phyloP scores from a whole-genome alignment of 441 rosid genomes.

The Jatropha podagrica region DNA sequence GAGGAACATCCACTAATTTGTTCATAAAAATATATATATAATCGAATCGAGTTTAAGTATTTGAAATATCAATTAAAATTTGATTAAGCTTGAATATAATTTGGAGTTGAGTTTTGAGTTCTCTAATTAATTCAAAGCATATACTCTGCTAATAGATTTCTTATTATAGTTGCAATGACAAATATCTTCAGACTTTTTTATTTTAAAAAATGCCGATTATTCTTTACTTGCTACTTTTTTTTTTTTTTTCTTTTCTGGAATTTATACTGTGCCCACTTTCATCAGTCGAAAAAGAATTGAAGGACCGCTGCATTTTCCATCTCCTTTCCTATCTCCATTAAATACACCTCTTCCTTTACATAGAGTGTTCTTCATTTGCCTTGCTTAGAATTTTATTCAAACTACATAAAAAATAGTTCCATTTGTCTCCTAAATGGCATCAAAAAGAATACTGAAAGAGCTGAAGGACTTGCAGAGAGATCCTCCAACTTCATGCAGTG shows the following conservation, averaged over 20 bases:
- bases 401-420: background rate
- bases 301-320: conserved; percentile 22
- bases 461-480: conserved; percentile 76
- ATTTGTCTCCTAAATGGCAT: conserved; percentile 47
- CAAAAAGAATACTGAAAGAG: conserved; percentile 80
- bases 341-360: conserved; percentile 34
- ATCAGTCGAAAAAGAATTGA: conserved; percentile 31
- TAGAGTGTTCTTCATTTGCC: conserved; percentile 14
- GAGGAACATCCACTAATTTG: background rate
- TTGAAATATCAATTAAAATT: too few relatives aligned
- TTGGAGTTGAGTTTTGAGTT: too few relatives aligned
- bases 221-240: conserved; percentile 15
- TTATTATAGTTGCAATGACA: background rate
- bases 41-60: too few relatives aligned
- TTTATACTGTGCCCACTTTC: conserved; percentile 51
- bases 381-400: background rate
- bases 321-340: conserved; percentile 38
- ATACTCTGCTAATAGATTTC: background rate
- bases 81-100: too few relatives aligned
- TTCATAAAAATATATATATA: too few relatives aligned
- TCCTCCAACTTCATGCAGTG: conserved; percentile 86
- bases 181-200: background rate
- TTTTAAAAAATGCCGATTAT: conserved; percentile 13
- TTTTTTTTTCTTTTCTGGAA: conserved; percentile 32
- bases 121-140: background rate